Percentiles rank a stretch among this genome's conserved stretches.
Evolutionary conservation across 108 stramenopile species (phyloP).

Genomic region (Mayamaea pseudoterrestris): DNA sequence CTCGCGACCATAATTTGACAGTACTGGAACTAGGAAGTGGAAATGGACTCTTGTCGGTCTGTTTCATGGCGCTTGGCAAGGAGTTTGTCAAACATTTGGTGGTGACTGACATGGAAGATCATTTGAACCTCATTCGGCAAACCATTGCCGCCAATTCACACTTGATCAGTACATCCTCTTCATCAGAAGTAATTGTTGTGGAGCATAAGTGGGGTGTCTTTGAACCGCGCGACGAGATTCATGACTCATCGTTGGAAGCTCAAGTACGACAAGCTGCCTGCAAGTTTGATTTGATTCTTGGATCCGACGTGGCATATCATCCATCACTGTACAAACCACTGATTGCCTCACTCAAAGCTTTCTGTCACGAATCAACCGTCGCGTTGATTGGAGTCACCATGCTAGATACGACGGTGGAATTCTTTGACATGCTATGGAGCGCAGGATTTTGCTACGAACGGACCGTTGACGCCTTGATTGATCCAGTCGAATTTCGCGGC

Average conservation of each 20-base stretch:
- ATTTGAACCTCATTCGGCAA: conserved; percentile 40
- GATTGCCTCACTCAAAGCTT: conserved; percentile 39
- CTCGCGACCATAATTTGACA: conserved; percentile 4
- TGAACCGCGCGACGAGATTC: not conserved
- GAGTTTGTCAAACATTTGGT: conserved; percentile 21
- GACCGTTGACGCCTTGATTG: conserved; percentile 50
- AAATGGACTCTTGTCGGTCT: conserved; percentile 67
- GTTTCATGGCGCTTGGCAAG: conserved; percentile 26
- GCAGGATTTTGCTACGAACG: conserved; percentile 56
- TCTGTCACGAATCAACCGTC: conserved; percentile 37
- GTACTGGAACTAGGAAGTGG: conserved; percentile 72
- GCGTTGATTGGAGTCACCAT: conserved; percentile 68
- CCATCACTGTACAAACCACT: conserved; percentile 63
- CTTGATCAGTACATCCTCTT: conserved; percentile 1
- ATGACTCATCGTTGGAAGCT: not conserved
- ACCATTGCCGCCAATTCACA: conserved; percentile 43
- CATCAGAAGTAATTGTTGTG: conserved; percentile 8
- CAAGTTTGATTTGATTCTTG: conserved; percentile 75
- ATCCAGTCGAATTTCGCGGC: conserved; percentile 35
- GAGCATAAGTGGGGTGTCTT: conserved; percentile 45
- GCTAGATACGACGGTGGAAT: conserved; percentile 65
- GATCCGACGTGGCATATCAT: conserved; percentile 77
- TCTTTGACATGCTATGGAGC: conserved; percentile 42
- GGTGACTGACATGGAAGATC: conserved; percentile 56
- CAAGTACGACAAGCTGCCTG: not conserved